Evolutionary conservation across 108 stramenopile genomes (phyloP), one percentile per base, ranked within the genome.

Genomic region (Schizochytrium sp.): DNA sequence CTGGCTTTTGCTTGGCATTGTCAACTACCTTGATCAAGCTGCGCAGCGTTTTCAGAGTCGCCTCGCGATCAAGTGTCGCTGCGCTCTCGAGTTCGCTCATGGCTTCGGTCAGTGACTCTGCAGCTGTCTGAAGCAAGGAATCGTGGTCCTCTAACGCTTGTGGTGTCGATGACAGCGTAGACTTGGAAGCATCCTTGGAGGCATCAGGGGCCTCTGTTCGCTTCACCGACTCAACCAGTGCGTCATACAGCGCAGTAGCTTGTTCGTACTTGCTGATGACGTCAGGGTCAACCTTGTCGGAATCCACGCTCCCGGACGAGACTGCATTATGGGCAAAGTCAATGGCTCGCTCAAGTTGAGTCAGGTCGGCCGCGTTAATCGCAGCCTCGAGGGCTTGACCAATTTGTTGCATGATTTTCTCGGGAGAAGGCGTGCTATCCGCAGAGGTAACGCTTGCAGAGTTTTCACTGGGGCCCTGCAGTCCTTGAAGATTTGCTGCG

Each of bases 1-100:
- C 87, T 10, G 91, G 91, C 87, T 91, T 91, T 10, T 90, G 28
- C 58, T 87, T 53, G 58, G 90, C 90, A 89, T 91, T 91, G 87
- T 91, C 91, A 41, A 91, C 88, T 19, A 91, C 90, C 63, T 91
- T 91, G 34, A 87, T 43, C 53, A 91, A 90, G 43, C 72, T 91
- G 48, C 44, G 28, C 18, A 91, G 60, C 45, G 89, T 89, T 45
- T 88, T 76, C 6, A 88, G 87, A 34, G 88, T 72, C 12, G 53
- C 90, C 19, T 58, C 88, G 45, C 45, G 48, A 23, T 83, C 76
- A 16, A 83, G 48, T 6, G 51, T 53, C 8, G 63, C 63, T 6
- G 63, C 63, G 41, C 63, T 69, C 18, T 69, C 63, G 14, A 69
- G 63, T 6, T 69, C 63, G 14, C 63, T 5, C 14, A 69, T 69